Base-by-base conservation (phyloP, 176 grass and related monocot genomes). In the Phragmites australis region DNA sequence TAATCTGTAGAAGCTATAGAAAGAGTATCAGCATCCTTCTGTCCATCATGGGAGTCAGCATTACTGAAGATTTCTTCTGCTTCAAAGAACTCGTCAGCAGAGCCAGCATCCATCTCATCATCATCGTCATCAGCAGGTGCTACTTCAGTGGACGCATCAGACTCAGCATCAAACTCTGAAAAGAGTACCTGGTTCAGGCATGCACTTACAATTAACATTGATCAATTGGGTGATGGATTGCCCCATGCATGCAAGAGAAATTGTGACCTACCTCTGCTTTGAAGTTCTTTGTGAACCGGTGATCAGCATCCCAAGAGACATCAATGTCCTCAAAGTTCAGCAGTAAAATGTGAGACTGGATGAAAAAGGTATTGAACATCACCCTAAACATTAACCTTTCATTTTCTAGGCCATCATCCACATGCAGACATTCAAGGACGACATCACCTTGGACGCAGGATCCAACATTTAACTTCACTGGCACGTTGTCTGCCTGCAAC, bases 111-210 rank as follows among this genome's bases (percentile, higher is more conserved):
- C 43, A 83, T 71, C 3, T 91, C 84, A 34, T 93, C 80, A 79
- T 87, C 78, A 15, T 91, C 81, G 72, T 87, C 81, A 21, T 78
- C 61, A 40, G 74, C 51, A 22, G 40, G 40, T 79, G 46, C 78
- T 22, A 15, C 79, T 82, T 89, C 87, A 23, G 70, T 75, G 84
- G 79, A 87, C 2, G 76, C 69, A 64, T 97, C 90, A 54, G 88
- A 97, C 41, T 91, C 92, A 46, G 72, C 87, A 87, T 93, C 88
- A 83, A 93, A 87, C 77, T 97, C 92, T 94, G 95, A 97, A 97
- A 97, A 97, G 77, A 97, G 92, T 97, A 97, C 92, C 95, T 97
- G 90, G 74, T 94, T 91, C 74, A 97, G 90, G 27, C 75, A 94
- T 64, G 29, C 70, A 85, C 59, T 79, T 90, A 47, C 72, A 87